Conservation (phyloP, 495 filamentous ascomycete species). For the Hyaloscypha variabilis region DNA sequence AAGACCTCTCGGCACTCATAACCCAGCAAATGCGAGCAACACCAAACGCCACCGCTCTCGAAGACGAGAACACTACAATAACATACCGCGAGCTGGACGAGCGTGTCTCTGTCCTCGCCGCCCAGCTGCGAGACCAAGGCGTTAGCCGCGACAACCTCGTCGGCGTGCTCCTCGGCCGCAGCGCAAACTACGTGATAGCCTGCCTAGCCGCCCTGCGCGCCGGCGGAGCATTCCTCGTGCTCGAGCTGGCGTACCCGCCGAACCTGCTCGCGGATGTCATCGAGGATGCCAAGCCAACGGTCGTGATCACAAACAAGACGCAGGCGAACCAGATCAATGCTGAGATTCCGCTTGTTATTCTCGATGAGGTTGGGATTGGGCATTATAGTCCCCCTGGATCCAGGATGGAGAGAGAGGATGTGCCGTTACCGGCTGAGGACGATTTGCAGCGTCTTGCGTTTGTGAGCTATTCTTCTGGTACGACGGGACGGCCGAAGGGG, state of each 20-base stretch:
- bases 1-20: conserved; percentile 66
- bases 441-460: conserved; percentile 68
- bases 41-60: conserved; percentile 61
- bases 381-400: conserved; percentile 36
- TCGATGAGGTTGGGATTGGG: conserved; percentile 45
- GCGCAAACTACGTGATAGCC: conserved; percentile 70
- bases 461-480: conserved; percentile 68
- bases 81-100: conserved; percentile 64
- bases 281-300: conserved; percentile 63
- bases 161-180: conserved; percentile 66
- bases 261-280: conserved; percentile 67
- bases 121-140: conserved; percentile 53
- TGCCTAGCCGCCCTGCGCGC: conserved; percentile 68
- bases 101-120: conserved; percentile 56
- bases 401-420: conserved; percentile 31
- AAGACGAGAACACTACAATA: conserved; percentile 56
- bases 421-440: conserved; percentile 53
- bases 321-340: conserved; percentile 59
- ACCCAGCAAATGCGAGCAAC: conserved; percentile 57
- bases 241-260: conserved; percentile 69
- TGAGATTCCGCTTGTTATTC: conserved; percentile 55
- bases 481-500: conserved; percentile 70
- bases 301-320: conserved; percentile 59
- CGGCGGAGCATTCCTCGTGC: conserved; percentile 70
- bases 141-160: conserved; percentile 65